Evolutionary conservation across 83 land plant genomes (phyloP).

Genomic region (Picea mariana): DNA sequence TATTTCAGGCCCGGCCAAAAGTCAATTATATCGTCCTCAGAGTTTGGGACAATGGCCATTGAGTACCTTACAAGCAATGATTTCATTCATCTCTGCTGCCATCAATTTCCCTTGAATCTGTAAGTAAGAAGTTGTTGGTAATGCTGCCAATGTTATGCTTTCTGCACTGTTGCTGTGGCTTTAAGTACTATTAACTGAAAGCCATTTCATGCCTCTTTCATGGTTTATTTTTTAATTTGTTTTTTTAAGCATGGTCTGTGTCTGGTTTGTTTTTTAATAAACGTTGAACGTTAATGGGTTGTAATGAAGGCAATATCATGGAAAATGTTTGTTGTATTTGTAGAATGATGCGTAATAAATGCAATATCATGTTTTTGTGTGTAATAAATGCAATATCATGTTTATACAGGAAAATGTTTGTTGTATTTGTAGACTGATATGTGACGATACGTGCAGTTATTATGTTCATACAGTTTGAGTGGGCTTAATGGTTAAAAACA

Average conservation of each 20-base stretch:
- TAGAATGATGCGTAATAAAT: no score
- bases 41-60: not conserved
- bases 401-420: no score
- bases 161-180: not conserved
- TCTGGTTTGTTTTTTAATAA: not conserved
- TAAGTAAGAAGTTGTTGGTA: not conserved
- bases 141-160: not conserved
- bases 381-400: no score
- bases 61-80: not conserved
- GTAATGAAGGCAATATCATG: constrained; percentile 1
- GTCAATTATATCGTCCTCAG: not conserved
- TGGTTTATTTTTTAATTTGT: not conserved
- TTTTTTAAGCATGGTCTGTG: not conserved
- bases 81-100: not conserved
- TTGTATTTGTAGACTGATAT: no score
- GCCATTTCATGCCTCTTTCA: not conserved
- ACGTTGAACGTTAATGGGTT: not conserved
- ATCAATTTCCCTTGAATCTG: not conserved
- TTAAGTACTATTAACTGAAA: not conserved
- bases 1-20: not conserved
- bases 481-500: no score
- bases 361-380: no score
- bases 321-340: no score
- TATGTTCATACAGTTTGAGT: not conserved
- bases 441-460: not conserved